Conservation (phyloP, 352 stramenopile species). For the Phytophthora uliginosa region DNA sequence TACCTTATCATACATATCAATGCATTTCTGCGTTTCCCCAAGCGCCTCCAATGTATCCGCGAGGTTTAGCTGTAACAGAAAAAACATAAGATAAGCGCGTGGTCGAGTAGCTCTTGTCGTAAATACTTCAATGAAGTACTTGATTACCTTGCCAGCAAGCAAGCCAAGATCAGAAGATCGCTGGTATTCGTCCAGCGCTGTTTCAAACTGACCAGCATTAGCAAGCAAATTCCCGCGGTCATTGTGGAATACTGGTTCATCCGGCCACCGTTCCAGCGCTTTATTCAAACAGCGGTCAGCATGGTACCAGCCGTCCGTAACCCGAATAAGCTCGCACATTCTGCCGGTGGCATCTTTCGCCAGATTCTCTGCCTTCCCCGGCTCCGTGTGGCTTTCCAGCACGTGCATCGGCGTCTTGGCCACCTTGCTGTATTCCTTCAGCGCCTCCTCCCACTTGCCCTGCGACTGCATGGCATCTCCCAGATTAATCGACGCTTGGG, state of each 20-base stretch:
- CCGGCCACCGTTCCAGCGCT: conserved; percentile 55
- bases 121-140: neutral
- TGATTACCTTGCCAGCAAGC: conserved; percentile 55
- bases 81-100: neutral
- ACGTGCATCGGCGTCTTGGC: conserved; percentile 26
- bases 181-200: conserved; percentile 66
- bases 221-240: conserved; percentile 69
- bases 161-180: conserved; percentile 51
- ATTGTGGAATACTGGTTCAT: conserved; percentile 67
- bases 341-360: conserved; percentile 48
- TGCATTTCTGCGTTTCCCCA: conserved; percentile 65
- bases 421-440: conserved; percentile 65
- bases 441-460: conserved; percentile 65
- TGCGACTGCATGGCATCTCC: conserved; percentile 52
- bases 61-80: conserved; percentile 53
- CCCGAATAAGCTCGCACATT: conserved; percentile 65
- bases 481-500: conserved; percentile 64
- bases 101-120: neutral
- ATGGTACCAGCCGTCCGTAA: conserved; percentile 54
- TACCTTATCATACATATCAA: conserved; percentile 65
- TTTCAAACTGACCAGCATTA: conserved; percentile 63
- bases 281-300: conserved; percentile 68
- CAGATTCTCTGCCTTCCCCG: conserved; percentile 32
- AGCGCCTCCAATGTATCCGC: conserved; percentile 67
- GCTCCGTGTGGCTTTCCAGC: conserved; percentile 27